Conservation (phyloP, 139 green algal genomes). For the Chlamydomonas sp. region DNA sequence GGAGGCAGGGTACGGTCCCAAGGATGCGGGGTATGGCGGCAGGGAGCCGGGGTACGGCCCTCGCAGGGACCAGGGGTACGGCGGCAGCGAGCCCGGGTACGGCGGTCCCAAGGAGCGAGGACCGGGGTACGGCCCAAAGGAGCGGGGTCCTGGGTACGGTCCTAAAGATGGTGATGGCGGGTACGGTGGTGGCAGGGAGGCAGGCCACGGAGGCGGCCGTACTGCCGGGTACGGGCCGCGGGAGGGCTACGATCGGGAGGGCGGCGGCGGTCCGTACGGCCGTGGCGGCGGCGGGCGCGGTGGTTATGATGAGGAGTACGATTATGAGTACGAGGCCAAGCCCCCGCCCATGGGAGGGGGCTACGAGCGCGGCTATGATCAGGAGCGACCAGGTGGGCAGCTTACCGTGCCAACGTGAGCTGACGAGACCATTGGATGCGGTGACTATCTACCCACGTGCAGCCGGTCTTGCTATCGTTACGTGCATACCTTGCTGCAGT, state of each 20-base stretch:
- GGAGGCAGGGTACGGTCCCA: background rate
- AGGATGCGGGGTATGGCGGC: background rate
- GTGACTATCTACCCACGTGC: too few species aligned
- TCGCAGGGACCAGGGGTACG: background rate
- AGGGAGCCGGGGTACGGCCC: background rate
- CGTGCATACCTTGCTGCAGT: too few species aligned
- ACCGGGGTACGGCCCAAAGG: background rate
- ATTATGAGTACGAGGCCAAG: background rate
- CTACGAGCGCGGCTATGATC: background rate
- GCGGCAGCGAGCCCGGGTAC: background rate
- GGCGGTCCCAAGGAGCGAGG: background rate
- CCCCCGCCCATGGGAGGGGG: background rate
- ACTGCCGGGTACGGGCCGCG: background rate
- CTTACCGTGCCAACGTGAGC: too few species aligned
- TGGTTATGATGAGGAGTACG: background rate
- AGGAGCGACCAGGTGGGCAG: too few species aligned
- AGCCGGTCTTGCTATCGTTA: too few species aligned
- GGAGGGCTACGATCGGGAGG: background rate
- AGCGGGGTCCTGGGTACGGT: background rate
- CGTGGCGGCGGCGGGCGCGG: too few species aligned
- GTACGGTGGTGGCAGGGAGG: too few species aligned
- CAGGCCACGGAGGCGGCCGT: background rate
- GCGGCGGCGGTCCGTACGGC: background rate
- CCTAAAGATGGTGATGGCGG: background rate
- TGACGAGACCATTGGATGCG: too few species aligned